Evolutionary conservation across 75 land plant species (phyloP), one percentile per base, ranked within the genome.

Genomic region (Chamaecyparis obtusa): DNA sequence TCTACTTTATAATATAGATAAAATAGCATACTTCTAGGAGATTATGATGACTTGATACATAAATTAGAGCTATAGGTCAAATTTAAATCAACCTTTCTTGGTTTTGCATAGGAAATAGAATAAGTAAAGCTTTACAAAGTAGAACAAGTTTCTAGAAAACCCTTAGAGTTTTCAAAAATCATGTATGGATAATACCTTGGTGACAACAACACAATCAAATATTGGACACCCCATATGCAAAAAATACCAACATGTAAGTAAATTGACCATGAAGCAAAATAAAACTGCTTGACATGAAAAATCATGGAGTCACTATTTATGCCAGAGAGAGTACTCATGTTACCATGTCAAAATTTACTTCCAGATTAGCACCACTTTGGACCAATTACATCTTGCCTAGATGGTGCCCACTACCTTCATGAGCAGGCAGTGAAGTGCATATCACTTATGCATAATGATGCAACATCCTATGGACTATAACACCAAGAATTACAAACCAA

Each of bases 381-480:
- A 32, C 75, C 49, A 43, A 79, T 32, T 24, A 80, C 83, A 80
- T 80, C 48, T 80, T 80, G n/a, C 30, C 83, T 80, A 80, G 51
- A 48, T 27, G 30, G 43, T 43, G 48, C 49, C 19, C 14, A 27
- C 30, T 44, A 80, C 21, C 43, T 44, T n/a, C 49, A 9, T 24
- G 83, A 41, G 8, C 49, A 44, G 49, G 33, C 48, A 80, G 27
- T 41, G 35, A 39, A 43, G 30, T 80, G 49, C 83, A 80, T 39
- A 43, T 80, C 9, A 44, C 5, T 27, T 9, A 11, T 10, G 46
- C 82, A 41, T 27, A 43, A 2, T 24, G 46, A 5, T 43, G 83
- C 30, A 2, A 44, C n/a, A 44, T 44, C 43, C 44, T 43, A 43
- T 80, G 83, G 49, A 80, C 83, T 41, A 0, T 43, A 80, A 24